Evolutionary conservation across 306 rosid genomes (phyloP).

Genomic region (Quercus ilex): DNA sequence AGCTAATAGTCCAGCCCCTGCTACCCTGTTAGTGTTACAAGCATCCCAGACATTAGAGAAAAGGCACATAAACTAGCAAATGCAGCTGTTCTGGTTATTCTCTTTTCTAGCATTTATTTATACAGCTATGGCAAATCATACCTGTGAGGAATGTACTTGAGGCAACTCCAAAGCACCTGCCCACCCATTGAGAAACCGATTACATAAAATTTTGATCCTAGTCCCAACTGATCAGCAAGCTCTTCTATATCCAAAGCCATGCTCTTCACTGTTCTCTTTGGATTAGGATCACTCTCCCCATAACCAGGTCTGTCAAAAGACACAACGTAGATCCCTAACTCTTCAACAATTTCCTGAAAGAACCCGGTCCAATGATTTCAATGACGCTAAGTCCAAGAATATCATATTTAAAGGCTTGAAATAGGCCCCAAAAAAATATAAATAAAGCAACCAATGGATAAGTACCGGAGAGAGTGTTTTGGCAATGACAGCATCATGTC

Average conservation of each 20-base stretch:
- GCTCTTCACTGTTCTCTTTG: slow-evolving; percentile 64
- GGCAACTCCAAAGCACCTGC: slow-evolving; percentile 72
- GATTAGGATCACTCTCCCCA: slow-evolving; percentile 96
- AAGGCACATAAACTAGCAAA: not conserved
- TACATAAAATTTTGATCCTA: slow-evolving; percentile 76
- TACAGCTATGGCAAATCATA: slow-evolving; percentile 20
- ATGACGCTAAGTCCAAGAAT: not conserved
- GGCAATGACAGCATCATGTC: slow-evolving; percentile 54
- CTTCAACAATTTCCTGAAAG: slow-evolving; percentile 56
- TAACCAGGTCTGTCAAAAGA: slow-evolving; percentile 92
- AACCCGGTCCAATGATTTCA: slow-evolving; percentile 11
- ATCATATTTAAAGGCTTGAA: not conserved
- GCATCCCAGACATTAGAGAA: slow-evolving; percentile 4
- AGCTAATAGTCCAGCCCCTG: slow-evolving; percentile 67
- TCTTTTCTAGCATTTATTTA: not conserved
- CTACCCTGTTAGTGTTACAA: slow-evolving; percentile 51
- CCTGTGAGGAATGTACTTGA: slow-evolving; percentile 87
- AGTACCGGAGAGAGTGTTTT: slow-evolving; percentile 56
- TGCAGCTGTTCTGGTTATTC: not conserved
- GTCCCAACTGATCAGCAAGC: slow-evolving; percentile 72
- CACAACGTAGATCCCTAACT: slow-evolving; percentile 57
- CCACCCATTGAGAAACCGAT: slow-evolving; percentile 85
- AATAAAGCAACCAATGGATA: not conserved
- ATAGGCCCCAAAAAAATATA: not conserved
- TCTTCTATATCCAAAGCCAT: slow-evolving; percentile 79